Percentiles rank a stretch among this genome's conserved stretches.
Conservation (phyloP, 441 rosid species). For the Populus trichocarpa region DNA sequence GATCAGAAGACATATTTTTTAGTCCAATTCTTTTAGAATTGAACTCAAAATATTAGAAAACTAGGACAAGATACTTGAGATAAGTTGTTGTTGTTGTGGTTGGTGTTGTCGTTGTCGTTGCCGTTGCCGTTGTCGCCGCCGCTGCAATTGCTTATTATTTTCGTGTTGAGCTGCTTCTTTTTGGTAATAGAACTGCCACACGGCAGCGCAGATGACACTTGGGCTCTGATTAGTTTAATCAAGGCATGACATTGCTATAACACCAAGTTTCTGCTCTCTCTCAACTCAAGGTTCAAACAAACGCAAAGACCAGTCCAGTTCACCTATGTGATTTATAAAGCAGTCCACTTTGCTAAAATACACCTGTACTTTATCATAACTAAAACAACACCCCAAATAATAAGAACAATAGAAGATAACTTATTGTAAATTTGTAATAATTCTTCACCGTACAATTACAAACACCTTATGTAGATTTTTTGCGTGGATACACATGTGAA, state of each 20-base stretch:
- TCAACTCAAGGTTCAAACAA: slow-evolving; percentile 2
- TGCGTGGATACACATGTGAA: neutral
- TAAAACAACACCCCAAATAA: neutral
- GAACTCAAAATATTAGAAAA: slow-evolving; percentile 3
- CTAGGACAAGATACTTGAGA: neutral
- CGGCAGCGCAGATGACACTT: slow-evolving; percentile 25
- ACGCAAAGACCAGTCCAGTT: slow-evolving; percentile 11
- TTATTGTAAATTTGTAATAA: neutral
- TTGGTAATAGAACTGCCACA: slow-evolving; percentile 27
- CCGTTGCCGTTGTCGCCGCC: neutral
- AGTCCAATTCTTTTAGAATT: slow-evolving; percentile 1
- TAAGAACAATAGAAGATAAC: neutral
- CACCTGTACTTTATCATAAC: slow-evolving; percentile 3
- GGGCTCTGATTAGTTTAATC: slow-evolving; percentile 24
- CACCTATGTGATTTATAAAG: slow-evolving; percentile 9
- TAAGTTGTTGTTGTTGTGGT: neutral
- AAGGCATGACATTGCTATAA: slow-evolving; percentile 18
- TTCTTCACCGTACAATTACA: neutral
- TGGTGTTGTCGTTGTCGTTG: too few species aligned
- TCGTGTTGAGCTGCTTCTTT: neutral
- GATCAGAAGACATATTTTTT: slow-evolving; percentile 56
- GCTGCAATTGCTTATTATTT: slow-evolving; percentile 6
- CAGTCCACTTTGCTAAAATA: neutral
- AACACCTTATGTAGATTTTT: neutral
- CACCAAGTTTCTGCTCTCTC: slow-evolving; percentile 11